Evolutionary conservation across 83 land plant species (phyloP).

Genomic region (Picea abies): DNA sequence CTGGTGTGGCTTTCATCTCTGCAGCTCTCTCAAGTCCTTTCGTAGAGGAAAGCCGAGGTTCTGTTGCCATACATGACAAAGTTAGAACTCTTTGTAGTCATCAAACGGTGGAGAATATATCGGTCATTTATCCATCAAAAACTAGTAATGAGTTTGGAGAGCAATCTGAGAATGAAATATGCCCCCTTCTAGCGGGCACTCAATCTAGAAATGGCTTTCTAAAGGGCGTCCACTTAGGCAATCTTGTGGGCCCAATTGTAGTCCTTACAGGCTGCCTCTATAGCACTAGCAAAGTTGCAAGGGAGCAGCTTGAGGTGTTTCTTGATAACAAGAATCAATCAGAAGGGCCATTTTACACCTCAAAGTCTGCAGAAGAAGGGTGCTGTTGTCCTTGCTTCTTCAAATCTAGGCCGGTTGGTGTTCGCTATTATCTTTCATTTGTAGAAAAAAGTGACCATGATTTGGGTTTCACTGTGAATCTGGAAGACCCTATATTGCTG

Average conservation of each 20-base stretch:
- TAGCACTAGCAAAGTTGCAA: slow-evolving; percentile 26
- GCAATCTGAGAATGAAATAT: slow-evolving; percentile 11
- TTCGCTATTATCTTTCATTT: slow-evolving; percentile 36
- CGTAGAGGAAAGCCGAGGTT: slow-evolving; percentile 75
- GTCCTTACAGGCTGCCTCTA: slow-evolving; percentile 65
- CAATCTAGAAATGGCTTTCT: slow-evolving; percentile 3
- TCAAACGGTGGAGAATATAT: slow-evolving; percentile 59
- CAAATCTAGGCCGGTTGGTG: slow-evolving; percentile 19
- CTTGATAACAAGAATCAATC: not conserved
- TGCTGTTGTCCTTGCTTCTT: slow-evolving; percentile 1
- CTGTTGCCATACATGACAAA: slow-evolving; percentile 55
- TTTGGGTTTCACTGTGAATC: slow-evolving; percentile 30
- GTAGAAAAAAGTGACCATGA: slow-evolving; percentile 37
- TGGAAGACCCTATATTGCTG: slow-evolving; percentile 16
- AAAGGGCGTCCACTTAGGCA: slow-evolving; percentile 15
- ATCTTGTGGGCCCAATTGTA: slow-evolving; percentile 39
- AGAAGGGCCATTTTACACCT: not conserved
- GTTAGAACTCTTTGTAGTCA: slow-evolving; percentile 46
- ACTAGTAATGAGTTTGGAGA: not conserved
- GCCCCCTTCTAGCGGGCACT: slow-evolving; percentile 11
- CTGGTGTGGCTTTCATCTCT: slow-evolving; percentile 66
- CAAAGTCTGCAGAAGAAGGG: slow-evolving; percentile 4
- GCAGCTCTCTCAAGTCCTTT: slow-evolving; percentile 51
- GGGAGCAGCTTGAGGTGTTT: slow-evolving; percentile 14
- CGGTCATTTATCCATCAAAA: slow-evolving; percentile 23